phyloP scores from a whole-genome alignment of 1,139 yeast genomes.

The Candida sp. region DNA sequence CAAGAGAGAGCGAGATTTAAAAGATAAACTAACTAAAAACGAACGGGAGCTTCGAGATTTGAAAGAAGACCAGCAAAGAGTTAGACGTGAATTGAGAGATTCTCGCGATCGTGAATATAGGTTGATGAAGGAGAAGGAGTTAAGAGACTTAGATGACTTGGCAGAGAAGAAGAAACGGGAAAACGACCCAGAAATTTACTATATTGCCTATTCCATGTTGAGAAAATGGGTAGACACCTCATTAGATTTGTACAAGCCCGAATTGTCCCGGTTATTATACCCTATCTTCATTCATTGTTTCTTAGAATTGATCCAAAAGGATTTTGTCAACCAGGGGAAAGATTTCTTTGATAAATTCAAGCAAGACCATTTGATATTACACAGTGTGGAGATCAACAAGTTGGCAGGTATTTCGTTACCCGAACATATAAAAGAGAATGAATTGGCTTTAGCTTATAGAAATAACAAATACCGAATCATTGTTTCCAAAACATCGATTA shows the following conservation, averaged over 20 bases:
- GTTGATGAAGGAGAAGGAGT: constrained; percentile 39
- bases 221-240: constrained; percentile 92
- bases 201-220: constrained; percentile 74
- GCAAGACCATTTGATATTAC: constrained; percentile 70
- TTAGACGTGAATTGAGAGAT: constrained; percentile 39
- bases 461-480: constrained; percentile 70
- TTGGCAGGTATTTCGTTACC: constrained; percentile 73
- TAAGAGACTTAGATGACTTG: constrained; percentile 36
- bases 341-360: constrained; percentile 72
- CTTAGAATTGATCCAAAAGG: constrained; percentile 70
- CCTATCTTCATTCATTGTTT: constrained; percentile 91
- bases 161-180: constrained; percentile 40
- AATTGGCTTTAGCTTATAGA: constrained; percentile 72
- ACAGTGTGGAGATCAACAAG: constrained; percentile 72
- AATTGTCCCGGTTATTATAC: constrained; percentile 74
- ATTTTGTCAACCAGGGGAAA: constrained; percentile 60
- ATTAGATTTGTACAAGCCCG: constrained; percentile 88
- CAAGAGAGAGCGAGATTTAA: constrained; percentile 22
- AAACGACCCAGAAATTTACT: constrained; percentile 66
- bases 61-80: constrained; percentile 29
- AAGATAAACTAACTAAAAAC: constrained; percentile 24
- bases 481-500: constrained; percentile 82
- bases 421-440: constrained; percentile 82
- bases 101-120: constrained; percentile 39
- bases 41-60: constrained; percentile 42